Evolutionary conservation across 805 yeast species (phyloP), one percentile per base, ranked within the genome.

Genomic region (Zygotorulaspora chibaensis): DNA sequence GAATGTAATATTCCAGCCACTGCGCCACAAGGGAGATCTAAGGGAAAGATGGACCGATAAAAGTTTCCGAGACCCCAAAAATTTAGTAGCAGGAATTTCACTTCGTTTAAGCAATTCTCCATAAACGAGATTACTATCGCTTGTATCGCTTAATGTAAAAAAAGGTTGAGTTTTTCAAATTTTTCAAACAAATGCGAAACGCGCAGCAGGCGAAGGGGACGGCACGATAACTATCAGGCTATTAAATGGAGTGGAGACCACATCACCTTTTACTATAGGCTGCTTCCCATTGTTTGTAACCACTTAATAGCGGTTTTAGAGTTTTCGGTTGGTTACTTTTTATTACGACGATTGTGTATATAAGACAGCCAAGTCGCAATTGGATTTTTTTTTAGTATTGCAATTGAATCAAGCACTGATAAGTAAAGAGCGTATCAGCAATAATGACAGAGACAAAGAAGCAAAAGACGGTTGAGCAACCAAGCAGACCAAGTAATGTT

Each of bases 401-500:
- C 25, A 20, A 4, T 20, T 20, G 25, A 5, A 20, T 20, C 25
- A 5, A 20, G 25, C 25, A 20, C 25, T 20, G 25, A 20, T 20
- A 33, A 13, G 26, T 30, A 40, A n/a, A 20, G 10, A 37, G 3
- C n/a, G n/a, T 25, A 37, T 25, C 15, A 27, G 27, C 15, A 27
- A 27, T 8, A 46, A 58, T 60, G 63, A 58, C 63, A 42, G 63
- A 57, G 37, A 40, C 53, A 11, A 63, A 63, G 47, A 63, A 58
- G 49, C 63, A 59, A 48, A 62, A 59, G 55, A 56, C 60, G 30
- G 45, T 48, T 23, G 51, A 50, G 41, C 57, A 52, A 40, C 58
- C 56, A 41, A 48, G 60, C 36, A 61, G 77, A 63, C 88, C 95
- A 48, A 78, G 79, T 63, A 91, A 91, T 76, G 78, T 93, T 60